phyloP scores from a whole-genome alignment of 31 red algal species.

The Odonthalia washingtoniensis region DNA sequence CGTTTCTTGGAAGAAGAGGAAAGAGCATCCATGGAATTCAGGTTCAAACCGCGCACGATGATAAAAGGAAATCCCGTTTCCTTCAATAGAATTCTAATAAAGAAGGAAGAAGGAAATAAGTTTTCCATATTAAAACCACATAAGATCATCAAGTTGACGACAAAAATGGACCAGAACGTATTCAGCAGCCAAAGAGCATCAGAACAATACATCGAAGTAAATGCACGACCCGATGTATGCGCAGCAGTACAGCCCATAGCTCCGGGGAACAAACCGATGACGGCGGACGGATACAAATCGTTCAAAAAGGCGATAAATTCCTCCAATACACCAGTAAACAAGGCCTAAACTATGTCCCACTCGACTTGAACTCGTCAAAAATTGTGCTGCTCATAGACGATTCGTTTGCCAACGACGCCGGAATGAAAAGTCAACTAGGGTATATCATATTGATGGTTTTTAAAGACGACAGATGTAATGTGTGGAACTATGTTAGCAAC shows the following conservation, averaged over 20 bases:
- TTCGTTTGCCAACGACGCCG: not conserved
- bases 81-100: too few species aligned
- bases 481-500: not conserved
- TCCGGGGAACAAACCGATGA: not conserved
- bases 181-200: too few species aligned
- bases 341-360: not conserved
- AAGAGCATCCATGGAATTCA: too few species aligned
- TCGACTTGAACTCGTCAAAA: not conserved
- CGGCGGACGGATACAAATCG: not conserved
- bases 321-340: not conserved
- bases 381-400: not conserved
- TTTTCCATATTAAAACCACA: too few species aligned
- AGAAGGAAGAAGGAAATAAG: too few species aligned
- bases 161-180: too few species aligned
- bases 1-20: too few species aligned
- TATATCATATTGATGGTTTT: not conserved
- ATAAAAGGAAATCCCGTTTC: too few species aligned
- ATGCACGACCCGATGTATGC: not conserved
- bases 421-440: conserved; percentile 10
- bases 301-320: conserved; percentile 2
- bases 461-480: not conserved
- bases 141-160: too few species aligned
- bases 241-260: not conserved
- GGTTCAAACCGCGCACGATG: too few species aligned
- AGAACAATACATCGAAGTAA: too few species aligned